Percentiles rank a stretch among this genome's conserved stretches.
Evolutionary conservation across 75 land plant species (phyloP).

Genomic region (Cryptomeria japonica): DNA sequence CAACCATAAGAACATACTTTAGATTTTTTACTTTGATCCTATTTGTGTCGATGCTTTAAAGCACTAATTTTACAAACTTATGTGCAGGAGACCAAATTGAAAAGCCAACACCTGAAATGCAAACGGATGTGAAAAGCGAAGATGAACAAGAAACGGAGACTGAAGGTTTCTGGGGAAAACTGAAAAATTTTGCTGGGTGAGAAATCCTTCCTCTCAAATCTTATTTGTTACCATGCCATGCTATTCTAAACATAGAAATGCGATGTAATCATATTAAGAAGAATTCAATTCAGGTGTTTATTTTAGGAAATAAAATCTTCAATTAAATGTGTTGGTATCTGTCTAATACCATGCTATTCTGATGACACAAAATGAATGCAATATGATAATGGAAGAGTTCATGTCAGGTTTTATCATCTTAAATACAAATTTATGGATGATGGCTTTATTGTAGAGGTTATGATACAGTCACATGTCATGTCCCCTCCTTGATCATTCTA

Average conservation of each 20-base stretch:
- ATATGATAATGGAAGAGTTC: neutral
- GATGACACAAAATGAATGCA: neutral
- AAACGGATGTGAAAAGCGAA: neutral
- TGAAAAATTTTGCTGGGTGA: conserved; percentile 11
- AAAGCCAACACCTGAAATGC: neutral
- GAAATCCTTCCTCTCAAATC: neutral
- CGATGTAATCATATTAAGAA: neutral
- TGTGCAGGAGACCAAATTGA: conserved; percentile 7
- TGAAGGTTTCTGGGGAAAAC: conserved; percentile 6
- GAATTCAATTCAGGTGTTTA: neutral
- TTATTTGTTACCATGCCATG: neutral
- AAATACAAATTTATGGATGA: neutral
- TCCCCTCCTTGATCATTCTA: too few relatives aligned
- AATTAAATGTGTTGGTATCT: neutral
- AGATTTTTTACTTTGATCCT: neutral
- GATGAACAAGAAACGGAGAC: conserved; percentile 3
- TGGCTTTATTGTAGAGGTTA: neutral
- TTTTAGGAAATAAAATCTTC: neutral
- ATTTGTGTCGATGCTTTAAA: neutral
- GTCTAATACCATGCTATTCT: neutral
- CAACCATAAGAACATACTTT: neutral
- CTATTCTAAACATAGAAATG: neutral
- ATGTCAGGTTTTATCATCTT: neutral
- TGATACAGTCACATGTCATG: neutral
- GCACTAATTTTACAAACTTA: neutral